These are phyloP conservation scores for Usnea hakonensis DNA, from an alignment of 495 filamentous ascomycete species.

Conservation along the genomic window DNA sequence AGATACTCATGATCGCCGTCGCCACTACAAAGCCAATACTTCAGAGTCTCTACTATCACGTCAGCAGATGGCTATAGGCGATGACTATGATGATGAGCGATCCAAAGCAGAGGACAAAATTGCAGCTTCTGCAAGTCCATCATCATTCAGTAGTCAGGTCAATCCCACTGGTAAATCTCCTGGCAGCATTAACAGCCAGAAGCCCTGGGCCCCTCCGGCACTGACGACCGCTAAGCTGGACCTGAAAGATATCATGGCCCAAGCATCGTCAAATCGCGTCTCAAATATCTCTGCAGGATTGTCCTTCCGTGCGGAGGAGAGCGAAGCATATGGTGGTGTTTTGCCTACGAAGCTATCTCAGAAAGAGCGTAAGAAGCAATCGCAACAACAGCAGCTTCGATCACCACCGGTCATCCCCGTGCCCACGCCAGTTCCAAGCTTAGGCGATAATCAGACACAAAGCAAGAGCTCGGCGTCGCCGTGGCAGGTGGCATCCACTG, in stretches of 20 bases:
- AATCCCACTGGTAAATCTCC: not conserved
- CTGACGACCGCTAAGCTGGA: constrained; percentile 58
- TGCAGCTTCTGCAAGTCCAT: constrained; percentile 19
- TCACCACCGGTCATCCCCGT: constrained; percentile 30
- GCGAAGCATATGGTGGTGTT: constrained; percentile 22
- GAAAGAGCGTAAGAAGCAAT: constrained; percentile 79
- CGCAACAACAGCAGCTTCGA: constrained; percentile 47
- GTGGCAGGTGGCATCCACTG: constrained; percentile 51
- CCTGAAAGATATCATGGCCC: constrained; percentile 77
- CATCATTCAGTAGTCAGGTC: not conserved
- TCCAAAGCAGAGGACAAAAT: constrained; percentile 30
- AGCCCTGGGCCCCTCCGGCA: constrained; percentile 55
- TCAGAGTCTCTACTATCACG: not conserved
- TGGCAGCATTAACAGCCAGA: constrained; percentile 11
- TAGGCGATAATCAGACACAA: constrained; percentile 17
- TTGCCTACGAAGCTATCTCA: constrained; percentile 61
- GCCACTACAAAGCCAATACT: not conserved
- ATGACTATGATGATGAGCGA: constrained; percentile 22
- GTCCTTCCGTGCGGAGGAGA: constrained; percentile 35
- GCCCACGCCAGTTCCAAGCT: constrained; percentile 5
- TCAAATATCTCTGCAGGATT: constrained; percentile 72
- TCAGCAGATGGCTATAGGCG: constrained; percentile 6
- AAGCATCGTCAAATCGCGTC: constrained; percentile 52
- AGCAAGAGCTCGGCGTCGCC: constrained; percentile 49
- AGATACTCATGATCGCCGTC: constrained; percentile 2